These are phyloP conservation scores for Salix udensis DNA, from an alignment of 345 rosid genomes.

Conservation along the genomic window DNA sequence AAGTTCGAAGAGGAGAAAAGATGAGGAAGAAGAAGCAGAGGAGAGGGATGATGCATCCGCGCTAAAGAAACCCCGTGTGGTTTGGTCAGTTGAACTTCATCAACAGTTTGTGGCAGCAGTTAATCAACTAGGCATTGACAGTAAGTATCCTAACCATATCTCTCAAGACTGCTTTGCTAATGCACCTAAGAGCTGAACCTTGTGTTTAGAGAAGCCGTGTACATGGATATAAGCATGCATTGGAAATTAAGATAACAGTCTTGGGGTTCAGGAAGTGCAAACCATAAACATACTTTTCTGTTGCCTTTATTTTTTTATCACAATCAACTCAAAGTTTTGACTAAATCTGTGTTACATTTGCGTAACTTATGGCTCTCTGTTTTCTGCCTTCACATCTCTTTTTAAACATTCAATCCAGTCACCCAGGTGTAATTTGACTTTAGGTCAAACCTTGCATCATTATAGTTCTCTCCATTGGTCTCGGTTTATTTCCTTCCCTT, in stretches of 20 bases:
- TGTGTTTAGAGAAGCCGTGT: background rate
- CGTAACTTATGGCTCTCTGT: background rate
- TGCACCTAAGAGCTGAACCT: background rate
- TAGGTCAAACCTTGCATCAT: background rate
- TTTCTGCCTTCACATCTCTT: background rate
- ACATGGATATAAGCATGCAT: background rate
- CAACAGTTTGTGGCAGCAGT: constrained; percentile 35
- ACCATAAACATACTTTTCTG: background rate
- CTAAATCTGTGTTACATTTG: background rate
- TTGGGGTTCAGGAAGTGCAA: background rate
- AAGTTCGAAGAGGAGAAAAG: constrained; percentile 35
- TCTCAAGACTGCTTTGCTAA: background rate
- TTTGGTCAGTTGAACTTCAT: constrained; percentile 38
- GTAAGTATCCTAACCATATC: constrained; percentile 13
- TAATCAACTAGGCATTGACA: constrained; percentile 35
- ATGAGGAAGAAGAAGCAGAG: constrained; percentile 37
- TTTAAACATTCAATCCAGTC: background rate
- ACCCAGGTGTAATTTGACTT: background rate
- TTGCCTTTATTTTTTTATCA: background rate
- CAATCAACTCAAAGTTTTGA: background rate
- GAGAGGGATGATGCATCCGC: constrained; percentile 82
- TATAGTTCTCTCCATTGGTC: background rate
- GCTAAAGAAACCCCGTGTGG: constrained; percentile 36
- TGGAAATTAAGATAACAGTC: background rate
- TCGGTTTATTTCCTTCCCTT: background rate